These are phyloP conservation scores for Rhododendron williamsianum DNA, from an alignment of 148 eudicot genomes.

Conservation along the genomic window DNA sequence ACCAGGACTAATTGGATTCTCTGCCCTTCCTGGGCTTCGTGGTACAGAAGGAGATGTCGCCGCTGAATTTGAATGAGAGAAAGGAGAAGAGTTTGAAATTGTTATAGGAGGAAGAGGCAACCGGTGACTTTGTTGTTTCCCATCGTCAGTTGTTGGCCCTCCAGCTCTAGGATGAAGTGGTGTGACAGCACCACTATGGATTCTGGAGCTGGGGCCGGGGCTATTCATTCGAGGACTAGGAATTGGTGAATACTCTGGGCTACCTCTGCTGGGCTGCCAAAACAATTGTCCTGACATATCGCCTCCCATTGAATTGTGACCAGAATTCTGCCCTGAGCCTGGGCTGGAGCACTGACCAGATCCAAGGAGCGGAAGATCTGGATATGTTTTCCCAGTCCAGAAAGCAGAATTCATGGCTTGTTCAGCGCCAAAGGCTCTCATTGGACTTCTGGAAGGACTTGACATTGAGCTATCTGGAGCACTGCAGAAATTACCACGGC, in stretches of 20 bases:
- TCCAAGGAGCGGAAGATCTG: slow-evolving; percentile 72
- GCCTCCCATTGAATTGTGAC: slow-evolving; percentile 95
- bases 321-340: slow-evolving; percentile 95
- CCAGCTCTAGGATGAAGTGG: slow-evolving; percentile 91
- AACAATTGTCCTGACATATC: slow-evolving; percentile 75
- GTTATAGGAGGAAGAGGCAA: slow-evolving; percentile 89
- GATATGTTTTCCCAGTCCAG: slow-evolving; percentile 62
- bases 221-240: slow-evolving; percentile 96
- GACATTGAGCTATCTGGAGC: slow-evolving; percentile 93
- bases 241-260: slow-evolving; percentile 93
- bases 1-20: slow-evolving; percentile 67
- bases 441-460: slow-evolving; percentile 95
- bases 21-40: slow-evolving; percentile 82
- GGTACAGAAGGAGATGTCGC: slow-evolving; percentile 80
- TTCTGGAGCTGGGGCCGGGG: slow-evolving; percentile 94
- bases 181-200: slow-evolving; percentile 96
- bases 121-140: slow-evolving; percentile 58
- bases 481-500: slow-evolving; percentile 61
- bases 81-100: slow-evolving; percentile 56
- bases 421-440: slow-evolving; percentile 64
- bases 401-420: slow-evolving; percentile 57
- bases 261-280: slow-evolving; percentile 94
- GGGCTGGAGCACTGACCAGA: slow-evolving; percentile 99
- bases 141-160: slow-evolving; percentile 56
- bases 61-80: slow-evolving; percentile 75